A percentile compares a stretch with the other conserved stretches of the same genome.
phyloP scores from a whole-genome alignment of 768 basidiomycete species.

The Psilocybe tampanensis region DNA sequence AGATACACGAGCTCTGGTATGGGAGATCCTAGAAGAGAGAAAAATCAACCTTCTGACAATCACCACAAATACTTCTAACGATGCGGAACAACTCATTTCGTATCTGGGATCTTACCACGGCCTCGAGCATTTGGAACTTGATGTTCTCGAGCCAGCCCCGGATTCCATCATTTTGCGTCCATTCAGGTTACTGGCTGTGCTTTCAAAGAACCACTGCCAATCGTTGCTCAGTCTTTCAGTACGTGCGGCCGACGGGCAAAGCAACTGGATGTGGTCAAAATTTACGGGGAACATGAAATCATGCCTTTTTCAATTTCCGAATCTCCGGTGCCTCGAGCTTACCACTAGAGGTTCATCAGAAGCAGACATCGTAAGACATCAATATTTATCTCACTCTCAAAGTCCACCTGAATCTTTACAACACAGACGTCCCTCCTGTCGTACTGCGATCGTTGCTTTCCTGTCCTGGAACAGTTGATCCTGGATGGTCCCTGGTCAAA shows the following conservation, averaged over 20 bases:
- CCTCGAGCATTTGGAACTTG: background rate
- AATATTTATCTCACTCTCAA: background rate
- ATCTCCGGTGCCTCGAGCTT: background rate
- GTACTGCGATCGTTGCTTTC: background rate
- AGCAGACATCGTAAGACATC: background rate
- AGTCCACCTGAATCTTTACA: background rate
- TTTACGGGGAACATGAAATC: background rate
- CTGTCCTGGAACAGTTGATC: background rate
- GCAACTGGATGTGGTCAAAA: background rate
- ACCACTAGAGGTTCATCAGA: background rate
- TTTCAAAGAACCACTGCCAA: background rate
- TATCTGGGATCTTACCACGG: background rate
- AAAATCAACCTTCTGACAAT: background rate
- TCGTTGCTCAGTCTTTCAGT: background rate
- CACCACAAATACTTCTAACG: background rate
- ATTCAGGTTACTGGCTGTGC: background rate
- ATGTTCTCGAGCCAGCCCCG: background rate
- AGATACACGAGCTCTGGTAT: background rate
- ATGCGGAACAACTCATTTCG: background rate
- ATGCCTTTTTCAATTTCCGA: background rate
- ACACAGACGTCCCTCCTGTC: background rate
- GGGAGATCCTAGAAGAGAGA: background rate
- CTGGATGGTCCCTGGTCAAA: background rate
- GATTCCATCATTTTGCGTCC: background rate
- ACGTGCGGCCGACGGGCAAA: background rate